These are phyloP conservation scores for Bruguiera sexangula DNA, from an alignment of 345 rosid genomes.

Conservation along the genomic window DNA sequence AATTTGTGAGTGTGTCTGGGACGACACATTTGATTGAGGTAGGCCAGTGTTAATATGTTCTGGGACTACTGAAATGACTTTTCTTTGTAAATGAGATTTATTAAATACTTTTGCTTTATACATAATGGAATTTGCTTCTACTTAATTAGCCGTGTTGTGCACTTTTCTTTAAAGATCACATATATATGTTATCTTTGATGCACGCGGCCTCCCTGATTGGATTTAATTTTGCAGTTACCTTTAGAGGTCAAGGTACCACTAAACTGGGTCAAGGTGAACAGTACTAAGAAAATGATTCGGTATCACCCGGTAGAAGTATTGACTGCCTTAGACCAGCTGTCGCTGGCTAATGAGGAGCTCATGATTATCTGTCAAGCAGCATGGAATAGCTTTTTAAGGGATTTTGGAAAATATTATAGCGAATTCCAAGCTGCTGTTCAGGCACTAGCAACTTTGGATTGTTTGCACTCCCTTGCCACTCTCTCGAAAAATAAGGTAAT, in stretches of 20 bases:
- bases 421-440: constrained; percentile 78
- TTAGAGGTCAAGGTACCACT: constrained; percentile 61
- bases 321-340: constrained; percentile 64
- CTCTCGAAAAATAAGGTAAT: constrained; percentile 75
- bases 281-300: constrained; percentile 82
- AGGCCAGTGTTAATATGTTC: constrained; percentile 3
- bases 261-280: constrained; percentile 79
- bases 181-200: not conserved
- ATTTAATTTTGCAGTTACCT: constrained; percentile 54
- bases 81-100: not conserved
- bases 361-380: constrained; percentile 61
- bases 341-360: constrained; percentile 77
- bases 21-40: constrained; percentile 72
- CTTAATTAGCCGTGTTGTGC: not conserved
- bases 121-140: not conserved
- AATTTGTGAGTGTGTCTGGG: constrained; percentile 58
- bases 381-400: constrained; percentile 74
- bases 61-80: constrained; percentile 2
- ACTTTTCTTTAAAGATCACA: not conserved
- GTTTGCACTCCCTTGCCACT: constrained; percentile 78
- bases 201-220: constrained; percentile 13
- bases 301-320: constrained; percentile 90
- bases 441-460: constrained; percentile 88
- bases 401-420: constrained; percentile 54
- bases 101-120: not conserved